A percentile compares a stretch with the other conserved stretches of the same genome.
Conservation (phyloP, 2,329 filamentous ascomycete genomes). For the Claviceps sp. region DNA sequence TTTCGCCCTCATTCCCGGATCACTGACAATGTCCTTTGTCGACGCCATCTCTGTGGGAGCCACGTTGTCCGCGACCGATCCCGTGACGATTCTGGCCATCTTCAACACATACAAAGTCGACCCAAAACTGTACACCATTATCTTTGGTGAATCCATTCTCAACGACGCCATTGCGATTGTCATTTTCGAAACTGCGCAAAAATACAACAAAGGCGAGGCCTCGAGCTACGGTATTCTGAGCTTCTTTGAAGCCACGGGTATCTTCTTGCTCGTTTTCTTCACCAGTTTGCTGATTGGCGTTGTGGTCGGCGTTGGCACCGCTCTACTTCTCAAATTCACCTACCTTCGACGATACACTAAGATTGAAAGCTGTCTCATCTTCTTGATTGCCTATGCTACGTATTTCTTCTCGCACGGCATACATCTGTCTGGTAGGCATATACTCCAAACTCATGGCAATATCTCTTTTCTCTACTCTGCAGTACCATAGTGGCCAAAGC, state of each 20-base stretch:
- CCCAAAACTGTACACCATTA: slow-evolving; percentile 95
- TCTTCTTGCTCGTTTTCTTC: slow-evolving; percentile 94
- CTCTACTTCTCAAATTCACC: slow-evolving; percentile 84
- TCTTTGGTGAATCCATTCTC: slow-evolving; percentile 94
- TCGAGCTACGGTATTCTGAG: slow-evolving; percentile 63
- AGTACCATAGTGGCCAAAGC: not conserved
- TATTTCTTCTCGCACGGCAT: slow-evolving; percentile 98
- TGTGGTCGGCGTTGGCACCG: slow-evolving; percentile 73
- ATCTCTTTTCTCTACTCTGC: not conserved
- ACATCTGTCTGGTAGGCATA: slow-evolving; percentile 73
- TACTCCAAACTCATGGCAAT: too few relatives aligned
- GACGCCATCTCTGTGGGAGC: slow-evolving; percentile 95
- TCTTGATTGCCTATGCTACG: slow-evolving; percentile 87
- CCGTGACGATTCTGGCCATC: slow-evolving; percentile 93
- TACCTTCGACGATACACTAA: slow-evolving; percentile 86
- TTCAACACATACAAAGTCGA: slow-evolving; percentile 99
- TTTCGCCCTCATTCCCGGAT: slow-evolving; percentile 76
- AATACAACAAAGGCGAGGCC: slow-evolving; percentile 67
- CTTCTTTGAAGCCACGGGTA: slow-evolving; percentile 80
- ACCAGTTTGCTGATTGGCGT: slow-evolving; percentile 84
- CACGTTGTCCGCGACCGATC: slow-evolving; percentile 91
- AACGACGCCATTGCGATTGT: slow-evolving; percentile 99
- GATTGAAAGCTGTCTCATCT: slow-evolving; percentile 89
- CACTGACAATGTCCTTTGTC: slow-evolving; percentile 76
- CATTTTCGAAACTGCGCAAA: slow-evolving; percentile 92